Conservation (phyloP, 106 monocot species). For the Triglochin maritima region DNA sequence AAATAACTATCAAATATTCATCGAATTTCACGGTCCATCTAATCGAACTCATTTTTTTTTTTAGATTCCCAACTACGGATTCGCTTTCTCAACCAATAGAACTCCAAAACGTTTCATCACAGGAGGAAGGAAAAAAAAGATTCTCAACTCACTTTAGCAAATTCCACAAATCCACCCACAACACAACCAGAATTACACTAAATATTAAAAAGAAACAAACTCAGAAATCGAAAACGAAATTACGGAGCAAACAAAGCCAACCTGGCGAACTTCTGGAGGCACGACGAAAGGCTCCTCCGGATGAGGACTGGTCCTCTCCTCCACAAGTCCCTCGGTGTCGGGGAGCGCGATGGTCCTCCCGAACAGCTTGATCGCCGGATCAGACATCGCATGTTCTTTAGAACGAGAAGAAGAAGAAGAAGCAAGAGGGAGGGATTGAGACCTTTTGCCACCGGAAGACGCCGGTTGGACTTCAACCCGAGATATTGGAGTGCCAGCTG, state of each 20-base stretch:
- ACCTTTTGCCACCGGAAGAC: background rate
- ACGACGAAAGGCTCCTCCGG: too few species aligned
- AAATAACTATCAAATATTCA: too few species aligned
- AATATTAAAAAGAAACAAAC: too few species aligned
- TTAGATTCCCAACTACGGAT: too few species aligned
- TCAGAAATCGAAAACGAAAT: background rate
- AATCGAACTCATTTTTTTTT: too few species aligned
- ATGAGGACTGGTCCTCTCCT: slow-evolving; percentile 6
- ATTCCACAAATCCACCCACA: too few species aligned
- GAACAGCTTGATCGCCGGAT: slow-evolving; percentile 82
- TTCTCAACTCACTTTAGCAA: too few species aligned
- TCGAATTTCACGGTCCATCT: too few species aligned
- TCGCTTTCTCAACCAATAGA: too few species aligned
- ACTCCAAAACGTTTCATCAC: too few species aligned
- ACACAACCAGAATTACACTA: too few species aligned
- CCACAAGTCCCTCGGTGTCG: slow-evolving; percentile 14
- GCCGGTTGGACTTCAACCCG: background rate
- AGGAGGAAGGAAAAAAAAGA: too few species aligned
- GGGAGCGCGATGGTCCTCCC: slow-evolving; percentile 51
- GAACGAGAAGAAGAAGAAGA: background rate
- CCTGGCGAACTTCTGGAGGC: slow-evolving; percentile 13
- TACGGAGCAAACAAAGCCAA: background rate
- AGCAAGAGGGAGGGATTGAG: background rate
- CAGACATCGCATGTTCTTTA: slow-evolving; percentile 21
- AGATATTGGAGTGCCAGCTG: slow-evolving; percentile 2